Evolutionary conservation across 2,329 filamentous ascomycete species (phyloP).

Genomic region (Aspergillus cejpii): DNA sequence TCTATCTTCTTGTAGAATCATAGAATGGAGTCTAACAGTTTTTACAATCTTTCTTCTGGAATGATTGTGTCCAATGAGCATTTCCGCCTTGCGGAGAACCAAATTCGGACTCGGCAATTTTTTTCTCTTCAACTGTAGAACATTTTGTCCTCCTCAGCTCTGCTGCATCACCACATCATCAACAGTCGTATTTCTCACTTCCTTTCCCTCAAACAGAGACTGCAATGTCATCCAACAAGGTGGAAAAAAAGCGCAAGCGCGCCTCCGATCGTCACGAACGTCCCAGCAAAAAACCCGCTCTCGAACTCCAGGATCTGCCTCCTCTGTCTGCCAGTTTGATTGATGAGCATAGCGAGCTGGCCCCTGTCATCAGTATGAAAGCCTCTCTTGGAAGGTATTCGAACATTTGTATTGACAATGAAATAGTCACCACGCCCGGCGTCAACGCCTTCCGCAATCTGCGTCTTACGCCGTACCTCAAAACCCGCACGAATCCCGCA

Average conservation of each 20-base stretch:
- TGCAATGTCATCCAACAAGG: conserved; percentile 30
- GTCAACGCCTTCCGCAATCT: conserved; percentile 28
- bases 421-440: conserved; percentile 33
- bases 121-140: background rate
- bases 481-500: conserved; percentile 43
- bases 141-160: background rate
- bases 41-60: no score
- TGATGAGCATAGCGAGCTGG: conserved; percentile 43
- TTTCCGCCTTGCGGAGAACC: conserved; percentile 17
- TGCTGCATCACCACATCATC: background rate
- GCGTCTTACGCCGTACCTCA: conserved; percentile 40
- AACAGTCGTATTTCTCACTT: background rate
- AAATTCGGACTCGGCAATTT: background rate
- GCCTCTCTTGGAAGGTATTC: background rate
- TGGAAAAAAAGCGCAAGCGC: conserved; percentile 49
- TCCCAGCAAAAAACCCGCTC: conserved; percentile 46
- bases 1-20: no score
- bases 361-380: conserved; percentile 46
- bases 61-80: conserved; percentile 7
- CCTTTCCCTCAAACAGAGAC: background rate
- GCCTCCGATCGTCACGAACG: conserved; percentile 39
- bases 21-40: no score
- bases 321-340: conserved; percentile 43
- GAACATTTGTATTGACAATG: background rate
- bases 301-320: conserved; percentile 31